Base-by-base conservation (phyloP, 2,329 filamentous ascomycete species). In the Alternaria atra region DNA sequence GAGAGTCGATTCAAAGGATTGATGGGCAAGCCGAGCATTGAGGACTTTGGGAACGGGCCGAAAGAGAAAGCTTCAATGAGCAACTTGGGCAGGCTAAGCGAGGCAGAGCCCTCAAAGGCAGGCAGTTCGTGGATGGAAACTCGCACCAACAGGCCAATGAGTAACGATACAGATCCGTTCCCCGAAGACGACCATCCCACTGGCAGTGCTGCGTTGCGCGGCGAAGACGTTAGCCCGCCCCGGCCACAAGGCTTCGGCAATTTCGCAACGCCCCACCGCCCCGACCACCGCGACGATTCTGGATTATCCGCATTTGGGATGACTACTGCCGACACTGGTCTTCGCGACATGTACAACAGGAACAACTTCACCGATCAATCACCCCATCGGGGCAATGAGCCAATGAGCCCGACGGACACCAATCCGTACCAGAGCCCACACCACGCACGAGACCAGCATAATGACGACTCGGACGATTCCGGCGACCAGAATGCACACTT, bases 371-470 rank as follows among this genome's bases (percentile, higher is more conserved):
- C 85, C 78, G 84, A 87, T 64, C 84, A 86, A 43, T 85, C 84
- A 15, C 85, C 85, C 10, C 80, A 83, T 40, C 79, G 80, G 57
- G 73, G 70, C n/a, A 84, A 89, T 66, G 91, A 93, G 60, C 90
- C 91, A 0, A 87, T 92, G 73, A 98, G 94, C 76, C 95, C 95
- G 10, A 95, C 94, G 0, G 92, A 97, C 73, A 98, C 95, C 3
- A 99, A 99, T 74, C 95, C 95, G 2, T 99, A 95, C 76, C 92
- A 94, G 66, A 98, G 94, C 77, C 95, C 95, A 2, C 88, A 91
- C 7, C 91, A 90, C 37, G 91, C 93, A 27, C 89, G 89, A 44
- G 83, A 83, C 5, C 89, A 92, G 48, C 86, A 87, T 17, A 86
- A 88, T 61, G 85, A 87, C 65, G 84, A 90, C 44, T 80, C 83